Evolutionary conservation across 2,329 filamentous ascomycete genomes (phyloP), one percentile per base, ranked within the genome.

Genomic region (Fonsecaea pedrosoi): DNA sequence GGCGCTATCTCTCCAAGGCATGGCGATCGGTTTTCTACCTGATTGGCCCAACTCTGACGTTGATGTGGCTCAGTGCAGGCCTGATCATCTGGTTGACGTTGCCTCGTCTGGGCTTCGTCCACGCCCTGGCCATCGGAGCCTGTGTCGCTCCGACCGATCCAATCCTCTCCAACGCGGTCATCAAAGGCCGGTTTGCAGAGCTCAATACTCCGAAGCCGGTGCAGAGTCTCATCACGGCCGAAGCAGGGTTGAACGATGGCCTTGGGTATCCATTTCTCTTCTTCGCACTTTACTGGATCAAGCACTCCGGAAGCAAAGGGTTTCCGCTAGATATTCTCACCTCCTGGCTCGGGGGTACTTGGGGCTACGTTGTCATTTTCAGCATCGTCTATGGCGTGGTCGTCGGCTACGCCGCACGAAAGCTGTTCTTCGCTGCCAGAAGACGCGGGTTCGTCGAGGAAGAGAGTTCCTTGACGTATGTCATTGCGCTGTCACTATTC

Each of bases 91-190:
- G 89, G 87, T 90, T 78, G 0, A 78, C 96, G 66, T 86, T 94
- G 1, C 91, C 91, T 0, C 80, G 87, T 56, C 82, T 94, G 13
- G 82, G 82, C 35, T 91, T 95, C 69, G 82, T 96, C 2, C 90
- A 94, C 71, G 91, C 93, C 0, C 83, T 97, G 9, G 90, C 89
- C 15, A 83, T 96, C 9, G 93, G 89, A 0, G 90, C 92, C 0
- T 96, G 93, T 74, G 88, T 97, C 13, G 94, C 93, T 2, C 93
- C 93, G 0, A 97, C 94, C 0, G 93, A 97, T 73, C 93, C 93
- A 0, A 88, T 97, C 0, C 78, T 97, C 34, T 94, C 90, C 15
- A 94, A 94, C 70, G 90, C 90, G 3, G 96, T 97, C 64, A 92
- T 97, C 53, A 96, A 96, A 81, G 92, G 92, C 37, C 93, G 91